Base-by-base conservation (phyloP, 2,329 filamentous ascomycete genomes). In the Lachnellula suecica region DNA sequence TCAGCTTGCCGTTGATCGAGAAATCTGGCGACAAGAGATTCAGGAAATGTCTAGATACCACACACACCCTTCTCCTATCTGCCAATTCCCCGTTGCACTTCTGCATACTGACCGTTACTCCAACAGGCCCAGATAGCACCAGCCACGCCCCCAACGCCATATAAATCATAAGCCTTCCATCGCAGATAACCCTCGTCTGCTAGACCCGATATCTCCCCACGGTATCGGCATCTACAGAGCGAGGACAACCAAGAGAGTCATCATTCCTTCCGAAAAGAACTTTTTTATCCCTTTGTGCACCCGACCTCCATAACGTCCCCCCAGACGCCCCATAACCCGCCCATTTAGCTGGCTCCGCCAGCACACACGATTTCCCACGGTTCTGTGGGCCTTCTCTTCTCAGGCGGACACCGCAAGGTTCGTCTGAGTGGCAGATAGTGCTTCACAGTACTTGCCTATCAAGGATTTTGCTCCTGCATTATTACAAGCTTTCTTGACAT, bases 401-500 rank as follows among this genome's bases (percentile, higher is more conserved):
- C 89, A 89, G 85, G 82, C 91, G 89, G 81, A 89, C 88, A 81
- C 87, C 84, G 84, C 88, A 91, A 87, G 83, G 88, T 92, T 92
- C 90, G 89, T 93, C 91, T 95, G 90, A 84, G 90, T 82, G 85
- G 89, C 85, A 95, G 91, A 91, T 88, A 91, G 91, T 89, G 91
- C 91, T 94, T 88, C 88, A 88, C 86, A 81, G 82, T 83, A 79
- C 78, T 66, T 65, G 57, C 57, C 58, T 59, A 45, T 43, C 54
- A 53, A 45, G 17, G 20, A 27, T 37, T 15, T 31, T 23, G 24
- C 9, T 20, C 15, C 45, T 49, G 57, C 59, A 62, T 55, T 34
- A 59, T 58, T 57, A 56, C 53, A 56, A 48, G 51, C 31, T 44
- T 49, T 35, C 49, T 31, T 44, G 46, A 48, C 43, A 42, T 27